Evolutionary conservation across 2,329 filamentous ascomycete genomes (phyloP).

Genomic region (Colletotrichum sp.): DNA sequence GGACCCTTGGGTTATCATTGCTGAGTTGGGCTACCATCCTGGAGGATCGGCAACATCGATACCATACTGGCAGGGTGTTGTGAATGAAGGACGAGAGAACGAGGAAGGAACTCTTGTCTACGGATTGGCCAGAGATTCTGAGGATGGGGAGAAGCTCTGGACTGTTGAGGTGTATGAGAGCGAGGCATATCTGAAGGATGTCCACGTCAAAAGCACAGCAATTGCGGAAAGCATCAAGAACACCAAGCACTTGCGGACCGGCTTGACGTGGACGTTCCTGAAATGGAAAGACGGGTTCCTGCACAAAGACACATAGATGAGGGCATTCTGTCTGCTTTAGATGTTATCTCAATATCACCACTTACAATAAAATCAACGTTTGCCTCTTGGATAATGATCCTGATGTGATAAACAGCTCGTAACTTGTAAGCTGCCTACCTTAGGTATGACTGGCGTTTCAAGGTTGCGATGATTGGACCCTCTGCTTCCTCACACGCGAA

Average conservation of each 20-base stretch:
- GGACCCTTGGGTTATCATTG: background rate
- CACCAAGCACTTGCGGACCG: background rate
- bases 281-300: background rate
- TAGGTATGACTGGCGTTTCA: rapidly evolving
- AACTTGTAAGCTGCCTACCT: background rate
- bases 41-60: background rate
- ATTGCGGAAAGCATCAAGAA: background rate
- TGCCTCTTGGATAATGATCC: background rate
- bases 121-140: background rate
- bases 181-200: background rate
- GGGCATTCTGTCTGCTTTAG: background rate
- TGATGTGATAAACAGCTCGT: background rate
- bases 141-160: background rate
- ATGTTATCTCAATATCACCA: rapidly evolving
- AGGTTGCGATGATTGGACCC: background rate
- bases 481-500: background rate
- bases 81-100: background rate
- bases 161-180: background rate
- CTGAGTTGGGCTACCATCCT: background rate
- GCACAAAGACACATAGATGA: background rate
- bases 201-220: background rate
- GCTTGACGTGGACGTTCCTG: background rate
- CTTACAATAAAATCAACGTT: background rate
- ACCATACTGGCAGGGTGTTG: background rate
- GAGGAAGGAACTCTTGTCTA: background rate